Evolutionary conservation across 192 early-diverging fungal species (phyloP).

Genomic region (Gigaspora rosea): DNA sequence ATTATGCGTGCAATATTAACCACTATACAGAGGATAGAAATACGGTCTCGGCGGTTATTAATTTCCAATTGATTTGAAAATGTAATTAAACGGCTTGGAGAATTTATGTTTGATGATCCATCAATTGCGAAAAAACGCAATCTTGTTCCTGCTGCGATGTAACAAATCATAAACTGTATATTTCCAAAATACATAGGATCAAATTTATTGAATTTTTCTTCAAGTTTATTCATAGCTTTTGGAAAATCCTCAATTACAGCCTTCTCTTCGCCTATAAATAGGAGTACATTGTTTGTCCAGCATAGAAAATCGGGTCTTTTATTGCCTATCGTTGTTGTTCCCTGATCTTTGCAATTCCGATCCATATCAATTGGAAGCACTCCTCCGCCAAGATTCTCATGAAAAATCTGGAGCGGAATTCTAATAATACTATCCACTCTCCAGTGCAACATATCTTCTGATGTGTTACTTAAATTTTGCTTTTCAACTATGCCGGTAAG

Average conservation of each 20-base stretch:
- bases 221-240: slow-evolving; percentile 7
- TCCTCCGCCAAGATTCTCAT: slow-evolving; percentile 15
- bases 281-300: slow-evolving; percentile 16
- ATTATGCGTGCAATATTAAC: slow-evolving; percentile 29
- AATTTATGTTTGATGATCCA: slow-evolving; percentile 21
- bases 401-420: slow-evolving; percentile 26
- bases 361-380: slow-evolving; percentile 22
- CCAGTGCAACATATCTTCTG: slow-evolving; percentile 22
- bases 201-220: slow-evolving; percentile 27
- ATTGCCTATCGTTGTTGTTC: slow-evolving; percentile 20
- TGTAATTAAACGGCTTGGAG: background rate
- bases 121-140: slow-evolving; percentile 22
- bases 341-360: slow-evolving; percentile 5
- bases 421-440: slow-evolving; percentile 15
- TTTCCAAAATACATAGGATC: slow-evolving; percentile 26
- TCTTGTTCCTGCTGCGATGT: background rate
- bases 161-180: slow-evolving; percentile 24
- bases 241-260: slow-evolving; percentile 5
- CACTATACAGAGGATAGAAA: slow-evolving; percentile 19
- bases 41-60: slow-evolving; percentile 8
- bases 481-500: slow-evolving; percentile 26
- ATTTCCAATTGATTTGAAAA: slow-evolving; percentile 24
- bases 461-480: slow-evolving; percentile 15
- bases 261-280: slow-evolving; percentile 25
- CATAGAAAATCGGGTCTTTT: slow-evolving; percentile 27